A percentile compares a stretch with the other conserved stretches of the same genome.
phyloP scores from a whole-genome alignment of 2,329 filamentous ascomycete genomes.

The Fusarium coffeatum region DNA sequence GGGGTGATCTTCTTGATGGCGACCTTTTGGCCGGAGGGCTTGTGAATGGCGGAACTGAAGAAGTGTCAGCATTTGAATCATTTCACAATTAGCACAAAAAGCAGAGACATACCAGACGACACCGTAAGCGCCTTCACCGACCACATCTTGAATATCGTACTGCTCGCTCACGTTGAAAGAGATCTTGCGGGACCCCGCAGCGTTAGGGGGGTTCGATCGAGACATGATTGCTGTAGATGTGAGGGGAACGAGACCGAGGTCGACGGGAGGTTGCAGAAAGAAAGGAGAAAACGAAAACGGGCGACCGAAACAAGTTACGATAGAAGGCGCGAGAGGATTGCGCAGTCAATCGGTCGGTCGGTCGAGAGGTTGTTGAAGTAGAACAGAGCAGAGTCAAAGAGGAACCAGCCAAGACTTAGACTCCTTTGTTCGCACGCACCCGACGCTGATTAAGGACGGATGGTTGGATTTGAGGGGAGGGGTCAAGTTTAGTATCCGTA shows the following conservation, averaged over 20 bases:
- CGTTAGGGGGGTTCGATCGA: constrained; percentile 67
- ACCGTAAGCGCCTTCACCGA: constrained; percentile 97
- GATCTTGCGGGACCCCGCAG: constrained; percentile 85
- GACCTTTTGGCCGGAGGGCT: constrained; percentile 97
- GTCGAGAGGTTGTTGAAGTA: constrained; percentile 26
- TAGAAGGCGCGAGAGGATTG: constrained; percentile 13
- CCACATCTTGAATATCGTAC: constrained; percentile 99
- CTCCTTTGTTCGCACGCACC: constrained; percentile 41
- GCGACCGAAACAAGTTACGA: constrained; percentile 3
- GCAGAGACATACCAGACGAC: constrained; percentile 84
- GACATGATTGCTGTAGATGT: constrained; percentile 56
- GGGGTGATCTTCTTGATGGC: constrained; percentile 99
- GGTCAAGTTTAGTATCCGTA: constrained; percentile 10
- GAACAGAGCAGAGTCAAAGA: constrained; percentile 29
- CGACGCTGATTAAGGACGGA: constrained; percentile 36
- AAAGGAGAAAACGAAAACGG: not conserved
- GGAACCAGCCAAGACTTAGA: constrained; percentile 36
- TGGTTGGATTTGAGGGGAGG: constrained; percentile 24
- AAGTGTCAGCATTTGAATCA: constrained; percentile 1
- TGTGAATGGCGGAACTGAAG: constrained; percentile 91
- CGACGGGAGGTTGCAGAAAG: constrained; percentile 1
- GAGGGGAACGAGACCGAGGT: not conserved
- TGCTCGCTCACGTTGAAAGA: constrained; percentile 99
- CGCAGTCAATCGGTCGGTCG: constrained; percentile 27
- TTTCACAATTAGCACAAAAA: not conserved